Base-by-base conservation (phyloP, 129 eudicot species). In the Artemisia argyi region DNA sequence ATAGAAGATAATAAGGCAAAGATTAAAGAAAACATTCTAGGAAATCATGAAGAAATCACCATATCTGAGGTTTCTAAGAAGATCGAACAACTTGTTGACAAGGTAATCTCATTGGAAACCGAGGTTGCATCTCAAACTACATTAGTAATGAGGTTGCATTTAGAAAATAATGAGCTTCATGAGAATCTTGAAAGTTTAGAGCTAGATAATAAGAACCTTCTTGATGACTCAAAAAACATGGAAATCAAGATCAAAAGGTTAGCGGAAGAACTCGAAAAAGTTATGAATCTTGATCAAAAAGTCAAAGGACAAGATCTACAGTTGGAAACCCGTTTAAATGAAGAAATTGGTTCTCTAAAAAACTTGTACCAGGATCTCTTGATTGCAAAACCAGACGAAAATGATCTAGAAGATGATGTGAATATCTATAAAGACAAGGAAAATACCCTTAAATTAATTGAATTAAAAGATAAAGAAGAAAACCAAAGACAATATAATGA, bases 71-170 rank as follows among this genome's bases (percentile, higher is more conserved):
- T 91, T 58, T 88, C 83, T 47, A 90, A 88, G 50, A 88, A 88
- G 81, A 83, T 88, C 53, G 92, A 91, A 59, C 86, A 85, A 46
- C 82, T 88, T 71, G 95, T 91, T 56, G 91, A 82, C 13, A 85
- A 81, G 51, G 83, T 88, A 18, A 73, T 91, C 46, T 61, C 5
- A 22, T 20, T 85, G 57, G 97, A 88, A 78, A 82, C 81, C 6
- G 81, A 71, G 3, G 79, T 88, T 46, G 61, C 75, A 72, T 85
- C 95, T 30, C 88, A 91, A 51, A 72, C 26, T 78, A 86, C 88
- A 35, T 15, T 85, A 35, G 83, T 85, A 12, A 75, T 80, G 73
- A 78, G 86, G 69, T 68, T 85, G 30, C 62, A 68, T 66, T 79
- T 78, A 16, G 92, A 84, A 56, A 83, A 71, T n/a, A 67, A 84